Conservation (phyloP, 768 basidiomycete species). For the Panus rudis region DNA sequence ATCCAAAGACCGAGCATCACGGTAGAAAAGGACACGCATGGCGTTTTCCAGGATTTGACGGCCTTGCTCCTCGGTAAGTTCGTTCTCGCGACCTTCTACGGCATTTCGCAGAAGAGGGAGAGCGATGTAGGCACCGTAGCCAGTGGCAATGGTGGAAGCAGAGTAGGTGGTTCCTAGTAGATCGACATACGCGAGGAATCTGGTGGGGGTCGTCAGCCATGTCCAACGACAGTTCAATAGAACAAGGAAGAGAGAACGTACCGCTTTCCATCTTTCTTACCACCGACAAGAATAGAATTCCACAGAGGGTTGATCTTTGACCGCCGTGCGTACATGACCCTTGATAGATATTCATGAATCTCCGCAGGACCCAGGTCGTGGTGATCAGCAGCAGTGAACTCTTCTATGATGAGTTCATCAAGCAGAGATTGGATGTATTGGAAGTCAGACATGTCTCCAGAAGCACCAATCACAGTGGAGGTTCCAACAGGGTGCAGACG, state of each 20-base stretch:
- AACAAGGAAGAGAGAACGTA: conserved; percentile 24
- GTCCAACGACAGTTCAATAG: neutral
- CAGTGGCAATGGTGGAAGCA: conserved; percentile 89
- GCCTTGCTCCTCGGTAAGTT: conserved; percentile 74
- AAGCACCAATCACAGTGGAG: conserved; percentile 83
- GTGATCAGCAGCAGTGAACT: conserved; percentile 77
- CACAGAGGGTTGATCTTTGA: conserved; percentile 90
- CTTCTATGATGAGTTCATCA: conserved; percentile 70
- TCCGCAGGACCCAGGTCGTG: conserved; percentile 81
- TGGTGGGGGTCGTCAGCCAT: conserved; percentile 22
- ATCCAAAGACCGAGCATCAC: conserved; percentile 92
- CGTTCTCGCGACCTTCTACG: conserved; percentile 75
- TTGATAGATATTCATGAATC: conserved; percentile 87
- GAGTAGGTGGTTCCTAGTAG: conserved; percentile 94
- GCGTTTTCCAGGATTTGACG: conserved; percentile 70
- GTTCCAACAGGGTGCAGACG: conserved; percentile 81
- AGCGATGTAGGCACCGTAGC: conserved; percentile 90
- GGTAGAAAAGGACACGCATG: conserved; percentile 93
- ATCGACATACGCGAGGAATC: conserved; percentile 92
- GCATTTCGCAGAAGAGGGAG: conserved; percentile 87
- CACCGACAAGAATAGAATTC: conserved; percentile 92
- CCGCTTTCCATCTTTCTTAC: conserved; percentile 80
- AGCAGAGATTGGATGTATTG: conserved; percentile 83
- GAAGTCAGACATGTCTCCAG: conserved; percentile 97
- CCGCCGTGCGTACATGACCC: conserved; percentile 85